phyloP scores from a whole-genome alignment of 108 stramenopile species.

The Pseudonitzschia pungens region DNA sequence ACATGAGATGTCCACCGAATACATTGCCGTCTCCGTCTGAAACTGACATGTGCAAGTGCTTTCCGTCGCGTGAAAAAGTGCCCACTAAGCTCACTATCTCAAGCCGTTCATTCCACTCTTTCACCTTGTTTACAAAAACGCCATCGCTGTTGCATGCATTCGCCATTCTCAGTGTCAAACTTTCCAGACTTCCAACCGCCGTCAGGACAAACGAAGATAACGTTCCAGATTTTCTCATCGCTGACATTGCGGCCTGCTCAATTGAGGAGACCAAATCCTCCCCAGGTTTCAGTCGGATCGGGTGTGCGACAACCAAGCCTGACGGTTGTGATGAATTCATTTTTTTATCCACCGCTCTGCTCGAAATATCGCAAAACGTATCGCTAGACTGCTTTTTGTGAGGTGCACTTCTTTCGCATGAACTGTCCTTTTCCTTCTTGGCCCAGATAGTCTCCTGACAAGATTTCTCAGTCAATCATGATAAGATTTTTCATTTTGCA shows the following conservation, averaged over 20 bases:
- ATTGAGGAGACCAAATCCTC: conserved; percentile 54
- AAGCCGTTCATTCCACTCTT: conserved; percentile 57
- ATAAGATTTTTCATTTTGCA: no score
- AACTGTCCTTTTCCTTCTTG: not conserved
- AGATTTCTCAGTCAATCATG: no score
- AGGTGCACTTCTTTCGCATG: not conserved
- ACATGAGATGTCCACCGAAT: conserved; percentile 77
- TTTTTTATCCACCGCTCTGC: not conserved
- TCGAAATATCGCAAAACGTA: no score
- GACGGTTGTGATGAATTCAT: conserved; percentile 7
- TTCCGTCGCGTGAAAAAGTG: conserved; percentile 51
- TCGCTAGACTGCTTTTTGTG: no score
- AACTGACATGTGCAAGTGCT: conserved; percentile 71
- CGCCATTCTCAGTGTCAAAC: conserved; percentile 71
- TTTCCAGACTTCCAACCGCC: conserved; percentile 63
- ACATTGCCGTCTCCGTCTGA: conserved; percentile 52
- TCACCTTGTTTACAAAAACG: conserved; percentile 39
- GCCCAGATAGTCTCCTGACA: no score
- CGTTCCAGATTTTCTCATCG: conserved; percentile 29
- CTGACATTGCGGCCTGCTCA: conserved; percentile 38
- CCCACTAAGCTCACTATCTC: conserved; percentile 77
- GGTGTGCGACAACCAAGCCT: conserved; percentile 50
- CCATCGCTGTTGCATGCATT: conserved; percentile 39
- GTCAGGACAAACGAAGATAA: conserved; percentile 63
- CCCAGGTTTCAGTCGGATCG: conserved; percentile 57